These are phyloP conservation scores for Lablab purpureus DNA, from an alignment of 306 rosid species.

Conservation along the genomic window DNA sequence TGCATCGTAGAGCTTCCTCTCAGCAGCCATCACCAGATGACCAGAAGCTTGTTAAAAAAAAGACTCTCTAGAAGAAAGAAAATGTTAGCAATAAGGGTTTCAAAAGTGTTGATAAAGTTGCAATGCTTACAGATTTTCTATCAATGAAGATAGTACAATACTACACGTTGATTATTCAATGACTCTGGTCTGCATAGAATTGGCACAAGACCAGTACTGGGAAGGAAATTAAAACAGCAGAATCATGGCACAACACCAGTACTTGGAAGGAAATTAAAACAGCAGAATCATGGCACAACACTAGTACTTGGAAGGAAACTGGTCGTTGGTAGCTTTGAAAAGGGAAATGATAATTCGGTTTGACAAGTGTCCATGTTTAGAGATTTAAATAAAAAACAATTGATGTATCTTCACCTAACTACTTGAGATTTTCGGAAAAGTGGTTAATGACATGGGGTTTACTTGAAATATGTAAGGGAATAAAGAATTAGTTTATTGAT, in stretches of 20 bases:
- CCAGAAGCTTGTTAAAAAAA: slow-evolving; percentile 8
- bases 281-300: background rate
- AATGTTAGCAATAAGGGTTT: background rate
- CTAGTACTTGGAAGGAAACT: background rate
- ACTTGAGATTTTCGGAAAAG: background rate
- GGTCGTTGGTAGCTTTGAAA: background rate
- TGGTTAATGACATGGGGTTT: background rate
- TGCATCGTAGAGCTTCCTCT: background rate
- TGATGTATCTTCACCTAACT: background rate
- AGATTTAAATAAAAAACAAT: background rate
- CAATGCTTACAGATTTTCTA: background rate
- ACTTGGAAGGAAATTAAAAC: background rate
- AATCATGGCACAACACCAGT: background rate
- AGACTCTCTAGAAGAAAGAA: background rate
- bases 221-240: background rate
- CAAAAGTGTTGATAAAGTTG: background rate
- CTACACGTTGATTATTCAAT: background rate
- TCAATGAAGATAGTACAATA: background rate
- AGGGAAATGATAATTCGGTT: background rate
- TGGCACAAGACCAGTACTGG: background rate
- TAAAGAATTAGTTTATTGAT: no score
- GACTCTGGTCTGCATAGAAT: background rate
- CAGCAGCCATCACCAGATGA: background rate
- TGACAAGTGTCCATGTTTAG: background rate
- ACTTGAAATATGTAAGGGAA: no score